Percentiles rank a stretch among this genome's conserved stretches.
These are phyloP conservation scores for carrot (Daucus carota) DNA, from an alignment of 129 eudicot species.

Conservation along the genomic window DNA sequence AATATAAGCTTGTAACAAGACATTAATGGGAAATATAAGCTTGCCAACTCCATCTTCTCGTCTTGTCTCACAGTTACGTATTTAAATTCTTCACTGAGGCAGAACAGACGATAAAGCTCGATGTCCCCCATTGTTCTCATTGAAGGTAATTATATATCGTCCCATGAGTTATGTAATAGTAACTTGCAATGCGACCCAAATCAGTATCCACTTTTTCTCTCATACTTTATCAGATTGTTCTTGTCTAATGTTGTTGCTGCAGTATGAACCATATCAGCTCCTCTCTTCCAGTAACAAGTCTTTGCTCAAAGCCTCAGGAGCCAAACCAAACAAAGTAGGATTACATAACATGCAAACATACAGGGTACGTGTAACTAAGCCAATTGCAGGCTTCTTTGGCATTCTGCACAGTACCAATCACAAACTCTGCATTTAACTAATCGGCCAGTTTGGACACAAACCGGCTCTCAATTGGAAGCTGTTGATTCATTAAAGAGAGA, in stretches of 20 bases:
- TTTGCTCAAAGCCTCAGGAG: slow-evolving; percentile 46
- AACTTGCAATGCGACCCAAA: slow-evolving; percentile 96
- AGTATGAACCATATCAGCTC: slow-evolving; percentile 92
- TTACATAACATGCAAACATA: slow-evolving; percentile 85
- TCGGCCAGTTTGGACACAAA: slow-evolving; percentile 87
- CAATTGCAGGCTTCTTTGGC: slow-evolving; percentile 89
- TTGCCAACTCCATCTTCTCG: slow-evolving; percentile 92
- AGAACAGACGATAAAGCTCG: slow-evolving; percentile 85
- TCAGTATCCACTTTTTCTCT: slow-evolving; percentile 94
- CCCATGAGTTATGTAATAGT: slow-evolving; percentile 87
- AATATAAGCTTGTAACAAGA: slow-evolving; percentile 83
- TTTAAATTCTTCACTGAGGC: slow-evolving; percentile 94
- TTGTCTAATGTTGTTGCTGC: slow-evolving; percentile 81
- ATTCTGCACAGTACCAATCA: slow-evolving; percentile 89
- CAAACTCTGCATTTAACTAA: slow-evolving; percentile 92
- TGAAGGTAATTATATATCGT: slow-evolving; percentile 85
- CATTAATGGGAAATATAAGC: slow-evolving; percentile 87
- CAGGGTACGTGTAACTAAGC: slow-evolving; percentile 78
- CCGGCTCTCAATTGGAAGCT: slow-evolving; percentile 95
- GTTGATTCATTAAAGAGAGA: slow-evolving; percentile 88
- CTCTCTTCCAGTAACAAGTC: slow-evolving; percentile 56
- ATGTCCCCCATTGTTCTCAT: slow-evolving; percentile 97
- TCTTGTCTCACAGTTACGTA: slow-evolving; percentile 92
- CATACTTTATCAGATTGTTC: slow-evolving; percentile 83
- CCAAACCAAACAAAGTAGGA: slow-evolving; percentile 70